Evolutionary conservation across 139 green algal species (phyloP), one percentile per base, ranked within the genome.

Genomic region (Deuterostichococcus epilithicus): DNA sequence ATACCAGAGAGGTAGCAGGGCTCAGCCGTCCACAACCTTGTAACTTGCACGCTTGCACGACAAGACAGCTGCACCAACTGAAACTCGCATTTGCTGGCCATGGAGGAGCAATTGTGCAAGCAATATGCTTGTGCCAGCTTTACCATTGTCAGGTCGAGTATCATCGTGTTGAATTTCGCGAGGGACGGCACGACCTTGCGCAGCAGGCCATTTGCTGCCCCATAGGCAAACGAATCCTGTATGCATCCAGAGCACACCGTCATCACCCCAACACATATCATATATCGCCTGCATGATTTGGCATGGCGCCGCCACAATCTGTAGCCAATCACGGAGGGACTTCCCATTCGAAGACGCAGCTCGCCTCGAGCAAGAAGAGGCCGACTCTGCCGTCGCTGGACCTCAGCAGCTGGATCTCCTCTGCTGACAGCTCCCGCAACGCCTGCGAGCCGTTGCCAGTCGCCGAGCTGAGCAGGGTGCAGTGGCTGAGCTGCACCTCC

Each of bases 71-170:
- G n/a, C n/a, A n/a, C n/a, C n/a, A n/a, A n/a, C n/a, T n/a, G n/a
- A n/a, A n/a, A n/a, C n/a, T n/a, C n/a, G n/a, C n/a, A n/a, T n/a
- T n/a, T n/a, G n/a, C n/a, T n/a, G n/a, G n/a, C n/a, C n/a, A n/a
- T n/a, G n/a, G n/a, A n/a, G n/a, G n/a, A n/a, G n/a, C n/a, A n/a
- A n/a, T n/a, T n/a, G n/a, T n/a, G n/a, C n/a, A n/a, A n/a, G n/a
- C n/a, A n/a, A n/a, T n/a, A n/a, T n/a, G n/a, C n/a, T n/a, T n/a
- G n/a, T n/a, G n/a, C n/a, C n/a, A 79, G 4, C 8, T 26, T 38
- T 15, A 83, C 73, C 32, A 44, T 58, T 38, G 65, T 76, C n/a
- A 83, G 45, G 67, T 83, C 78, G 25, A 83, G 30, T 32, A 83
- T 44, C 6, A 45, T 22, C 22, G 26, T 32, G 20, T 75, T 1